Base-by-base conservation (phyloP, 495 filamentous ascomycete genomes). In the Penicillium pulvis region DNA sequence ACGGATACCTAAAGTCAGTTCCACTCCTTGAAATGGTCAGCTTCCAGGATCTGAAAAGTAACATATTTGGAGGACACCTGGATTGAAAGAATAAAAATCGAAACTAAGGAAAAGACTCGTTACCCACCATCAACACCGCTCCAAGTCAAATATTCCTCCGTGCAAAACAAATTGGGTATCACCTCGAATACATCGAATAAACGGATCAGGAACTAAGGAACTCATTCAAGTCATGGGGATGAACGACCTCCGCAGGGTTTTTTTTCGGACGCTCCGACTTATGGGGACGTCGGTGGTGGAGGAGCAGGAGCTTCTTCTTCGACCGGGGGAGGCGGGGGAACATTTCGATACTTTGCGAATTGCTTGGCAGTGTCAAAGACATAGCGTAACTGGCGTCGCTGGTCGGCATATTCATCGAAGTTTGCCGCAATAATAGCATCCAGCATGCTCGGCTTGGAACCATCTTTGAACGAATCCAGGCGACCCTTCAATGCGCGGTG, bases 371-470 rank as follows among this genome's bases (percentile, higher is more conserved):
- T 68, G 41, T 83, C 68, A 31, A 72, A 86, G 6, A 86, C 67
- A 28, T 71, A 55, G 19, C 72, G 72, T 31, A 87, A 62, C 35
- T 73, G 80, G 10, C 75, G 67, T 26, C 91, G 80, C 61, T 92
- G 88, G n/a, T 76, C 66, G 7, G 77, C 70, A 57, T 93, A 91
- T 30, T 79, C 81, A 2, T 81, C 79, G 65, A 93, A 96, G 63
- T 91, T 84, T 7, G 88, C 91, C 0, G 76, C 87, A 52, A 93
- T 74, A 39, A 92, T 78, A 16, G 81, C 75, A 3, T 76, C 80
- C 17, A 96, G 76, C 30, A 96, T 79, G 61, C 87, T 88, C 42
- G 33, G 7, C 10, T 36, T 72, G 2, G 19, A 2, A n/a, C 17
- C 4, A 6, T 49, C 46, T 19, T 63, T 51, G 30, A 63, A 56